Conservation (phyloP, 2,329 filamentous ascomycete genomes). For the Aspergillus sp. region DNA sequence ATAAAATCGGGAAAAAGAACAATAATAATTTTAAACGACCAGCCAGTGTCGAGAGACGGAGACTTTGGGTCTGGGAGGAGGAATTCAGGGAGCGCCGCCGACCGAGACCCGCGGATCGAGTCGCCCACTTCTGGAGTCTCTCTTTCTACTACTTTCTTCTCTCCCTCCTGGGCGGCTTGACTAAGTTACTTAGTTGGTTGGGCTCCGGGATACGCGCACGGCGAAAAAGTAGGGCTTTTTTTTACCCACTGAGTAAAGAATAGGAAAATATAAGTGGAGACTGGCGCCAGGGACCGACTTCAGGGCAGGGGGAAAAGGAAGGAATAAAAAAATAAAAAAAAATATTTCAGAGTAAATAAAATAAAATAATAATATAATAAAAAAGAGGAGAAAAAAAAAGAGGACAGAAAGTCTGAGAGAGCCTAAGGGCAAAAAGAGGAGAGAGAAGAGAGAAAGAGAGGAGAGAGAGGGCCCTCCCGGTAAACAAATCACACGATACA, state of each 20-base stretch:
- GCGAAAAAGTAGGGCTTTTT: slow-evolving; percentile 20
- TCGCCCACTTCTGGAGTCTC: slow-evolving; percentile 6
- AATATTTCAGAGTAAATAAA: neutral
- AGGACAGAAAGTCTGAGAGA: neutral
- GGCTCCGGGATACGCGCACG: slow-evolving; percentile 17
- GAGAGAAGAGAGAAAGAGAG: too few relatives aligned
- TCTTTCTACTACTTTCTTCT: neutral
- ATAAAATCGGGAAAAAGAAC: slow-evolving; percentile 11
- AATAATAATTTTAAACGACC: slow-evolving; percentile 15
- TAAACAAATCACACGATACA: too few relatives aligned
- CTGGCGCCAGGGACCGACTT: slow-evolving; percentile 25
- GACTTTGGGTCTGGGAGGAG: slow-evolving; percentile 18
- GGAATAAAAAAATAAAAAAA: neutral
- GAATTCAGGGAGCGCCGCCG: slow-evolving; percentile 27
- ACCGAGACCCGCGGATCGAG: slow-evolving; percentile 22
- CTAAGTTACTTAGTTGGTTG: slow-evolving; percentile 13
- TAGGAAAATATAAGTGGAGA: slow-evolving; percentile 20
- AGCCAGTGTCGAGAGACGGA: slow-evolving; percentile 9
- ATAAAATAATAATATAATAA: neutral
- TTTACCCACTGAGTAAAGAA: neutral
- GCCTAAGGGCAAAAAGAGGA: too few relatives aligned
- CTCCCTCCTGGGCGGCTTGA: slow-evolving; percentile 4
- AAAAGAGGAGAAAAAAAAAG: neutral
- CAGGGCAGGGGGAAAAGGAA: neutral
- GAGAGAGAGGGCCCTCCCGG: too few relatives aligned